phyloP scores from a whole-genome alignment of 805 yeast genomes.

The Peterozyma xylosa region DNA sequence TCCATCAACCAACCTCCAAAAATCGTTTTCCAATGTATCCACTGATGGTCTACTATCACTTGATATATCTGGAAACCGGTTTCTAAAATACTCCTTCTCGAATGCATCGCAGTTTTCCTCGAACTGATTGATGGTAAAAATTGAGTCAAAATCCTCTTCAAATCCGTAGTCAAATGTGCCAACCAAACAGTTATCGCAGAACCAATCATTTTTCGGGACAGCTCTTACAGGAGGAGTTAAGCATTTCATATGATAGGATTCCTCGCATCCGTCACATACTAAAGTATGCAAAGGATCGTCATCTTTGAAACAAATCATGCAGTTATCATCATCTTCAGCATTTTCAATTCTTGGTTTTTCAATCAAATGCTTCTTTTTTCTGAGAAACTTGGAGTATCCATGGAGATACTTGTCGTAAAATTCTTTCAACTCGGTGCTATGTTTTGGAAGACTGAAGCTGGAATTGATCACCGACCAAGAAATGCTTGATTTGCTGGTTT shows the following conservation, averaged over 20 bases:
- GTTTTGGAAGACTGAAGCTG: conserved; percentile 1
- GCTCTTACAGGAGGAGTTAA: conserved; percentile 45
- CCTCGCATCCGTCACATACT: conserved; percentile 70
- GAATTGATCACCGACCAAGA: conserved; percentile 4
- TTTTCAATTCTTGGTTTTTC: conserved; percentile 7
- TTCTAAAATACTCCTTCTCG: conserved; percentile 32
- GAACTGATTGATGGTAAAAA: conserved; percentile 45
- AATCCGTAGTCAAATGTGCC: conserved; percentile 89
- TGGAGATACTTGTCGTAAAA: conserved; percentile 19
- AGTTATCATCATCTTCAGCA: conserved; percentile 7
- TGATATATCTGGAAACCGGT: conserved; percentile 13
- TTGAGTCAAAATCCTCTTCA: conserved; percentile 52
- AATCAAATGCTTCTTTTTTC: conserved; percentile 11
- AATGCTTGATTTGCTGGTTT: conserved; percentile 1
- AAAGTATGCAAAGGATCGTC: conserved; percentile 40
- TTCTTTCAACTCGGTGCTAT: conserved; percentile 10
- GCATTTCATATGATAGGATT: conserved; percentile 61
- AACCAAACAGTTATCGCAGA: conserved; percentile 74
- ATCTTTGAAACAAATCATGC: conserved; percentile 33
- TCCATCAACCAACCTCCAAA: conserved; percentile 45
- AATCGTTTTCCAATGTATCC: conserved; percentile 48
- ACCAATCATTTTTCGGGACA: conserved; percentile 64
- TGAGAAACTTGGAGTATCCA: conserved; percentile 25
- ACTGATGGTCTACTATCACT: conserved; percentile 27
- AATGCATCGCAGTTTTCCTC: conserved; percentile 45